Evolutionary conservation across 495 filamentous ascomycete species (phyloP).

Genomic region (Aspergillus cavernicola): DNA sequence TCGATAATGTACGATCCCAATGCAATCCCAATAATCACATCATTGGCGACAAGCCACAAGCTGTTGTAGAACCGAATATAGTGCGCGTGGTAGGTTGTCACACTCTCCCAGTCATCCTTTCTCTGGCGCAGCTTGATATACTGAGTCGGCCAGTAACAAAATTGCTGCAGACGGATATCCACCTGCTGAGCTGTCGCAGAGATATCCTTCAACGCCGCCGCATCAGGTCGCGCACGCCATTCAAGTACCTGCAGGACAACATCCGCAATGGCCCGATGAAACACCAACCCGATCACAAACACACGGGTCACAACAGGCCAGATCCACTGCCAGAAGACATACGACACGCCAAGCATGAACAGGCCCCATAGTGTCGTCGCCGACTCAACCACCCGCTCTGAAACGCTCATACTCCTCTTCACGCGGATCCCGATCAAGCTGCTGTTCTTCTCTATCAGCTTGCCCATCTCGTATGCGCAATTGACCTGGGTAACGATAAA

Average conservation of each 20-base stretch:
- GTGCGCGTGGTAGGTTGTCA: conserved; percentile 92
- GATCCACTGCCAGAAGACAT: conserved; percentile 70
- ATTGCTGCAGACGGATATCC: conserved; percentile 95
- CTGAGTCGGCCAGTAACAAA: conserved; percentile 98
- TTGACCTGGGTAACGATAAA: conserved; percentile 94
- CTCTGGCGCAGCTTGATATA: conserved; percentile 85
- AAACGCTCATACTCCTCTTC: conserved; percentile 84
- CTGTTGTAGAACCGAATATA: conserved; percentile 99
- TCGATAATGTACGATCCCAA: conserved; percentile 96
- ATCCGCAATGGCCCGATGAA: conserved; percentile 80
- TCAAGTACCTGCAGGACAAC: conserved; percentile 75
- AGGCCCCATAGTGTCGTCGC: conserved; percentile 80
- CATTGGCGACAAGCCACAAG: conserved; percentile 96
- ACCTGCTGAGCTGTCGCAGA: conserved; percentile 98
- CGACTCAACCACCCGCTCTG: conserved; percentile 91
- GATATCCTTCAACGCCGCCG: conserved; percentile 87
- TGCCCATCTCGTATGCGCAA: conserved; percentile 84
- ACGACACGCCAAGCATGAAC: conserved; percentile 61
- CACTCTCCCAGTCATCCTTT: conserved; percentile 91
- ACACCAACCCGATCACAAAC: conserved; percentile 73
- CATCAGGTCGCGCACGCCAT: conserved; percentile 77
- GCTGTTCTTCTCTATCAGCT: conserved; percentile 82
- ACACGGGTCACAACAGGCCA: conserved; percentile 70
- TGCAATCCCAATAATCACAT: conserved; percentile 97
- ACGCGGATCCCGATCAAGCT: conserved; percentile 72